A percentile compares a stretch with the other conserved stretches of the same genome.
Conservation (phyloP, 1,139 yeast species). For the Tardiomyces depauwii region DNA sequence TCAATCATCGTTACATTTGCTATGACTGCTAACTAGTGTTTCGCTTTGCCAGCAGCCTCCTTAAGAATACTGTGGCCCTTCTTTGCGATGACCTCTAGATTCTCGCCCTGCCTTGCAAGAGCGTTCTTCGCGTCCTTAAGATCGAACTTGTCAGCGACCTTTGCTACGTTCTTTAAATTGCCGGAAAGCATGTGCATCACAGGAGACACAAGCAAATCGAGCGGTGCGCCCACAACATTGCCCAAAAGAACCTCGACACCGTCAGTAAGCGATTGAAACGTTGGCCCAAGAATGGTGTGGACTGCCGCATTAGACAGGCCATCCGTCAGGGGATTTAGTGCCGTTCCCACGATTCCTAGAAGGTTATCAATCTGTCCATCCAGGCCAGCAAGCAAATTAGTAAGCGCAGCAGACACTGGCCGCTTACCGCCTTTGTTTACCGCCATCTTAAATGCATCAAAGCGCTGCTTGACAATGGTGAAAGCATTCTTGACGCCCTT, state of each 20-base stretch:
- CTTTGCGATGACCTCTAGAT: slow-evolving; percentile 11
- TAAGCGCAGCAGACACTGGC: slow-evolving; percentile 16
- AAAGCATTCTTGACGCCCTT: slow-evolving; percentile 11
- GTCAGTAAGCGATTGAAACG: slow-evolving; percentile 22
- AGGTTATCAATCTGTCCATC: slow-evolving; percentile 17
- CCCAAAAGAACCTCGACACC: slow-evolving; percentile 22
- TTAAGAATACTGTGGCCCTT: slow-evolving; percentile 5
- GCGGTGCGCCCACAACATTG: slow-evolving; percentile 16
- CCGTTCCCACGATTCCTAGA: slow-evolving; percentile 11
- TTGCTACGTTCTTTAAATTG: slow-evolving; percentile 5
- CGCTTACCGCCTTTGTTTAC: slow-evolving; percentile 13
- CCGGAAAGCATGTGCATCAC: not conserved
- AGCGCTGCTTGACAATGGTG: slow-evolving; percentile 16
- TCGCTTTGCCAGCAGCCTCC: not conserved
- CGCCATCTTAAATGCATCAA: slow-evolving; percentile 16
- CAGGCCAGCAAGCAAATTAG: slow-evolving; percentile 20
- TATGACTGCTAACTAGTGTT: no score
- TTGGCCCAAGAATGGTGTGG: slow-evolving; percentile 18
- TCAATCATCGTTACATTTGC: no score
- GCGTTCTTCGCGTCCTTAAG: slow-evolving; percentile 7
- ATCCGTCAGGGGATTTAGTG: slow-evolving; percentile 15
- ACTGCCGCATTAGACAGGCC: slow-evolving; percentile 17
- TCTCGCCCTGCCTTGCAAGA: slow-evolving; percentile 6
- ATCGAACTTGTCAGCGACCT: slow-evolving; percentile 9
- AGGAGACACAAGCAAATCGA: not conserved